A percentile compares a stretch with the other conserved stretches of the same genome.
phyloP scores from a whole-genome alignment of 1,284 basidiomycete species.

The Athelia sp. region DNA sequence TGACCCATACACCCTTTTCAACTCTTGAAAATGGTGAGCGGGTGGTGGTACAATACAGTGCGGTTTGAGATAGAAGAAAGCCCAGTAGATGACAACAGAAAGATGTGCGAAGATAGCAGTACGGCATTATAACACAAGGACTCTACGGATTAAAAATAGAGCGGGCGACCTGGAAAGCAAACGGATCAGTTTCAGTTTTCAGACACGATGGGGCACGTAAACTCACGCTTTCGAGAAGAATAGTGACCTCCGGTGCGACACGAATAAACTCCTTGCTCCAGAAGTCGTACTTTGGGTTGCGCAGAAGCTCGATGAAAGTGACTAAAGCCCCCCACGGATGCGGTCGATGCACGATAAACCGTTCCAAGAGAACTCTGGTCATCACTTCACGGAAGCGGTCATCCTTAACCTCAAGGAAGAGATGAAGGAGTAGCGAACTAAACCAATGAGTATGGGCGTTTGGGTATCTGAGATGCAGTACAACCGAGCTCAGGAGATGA shows the following conservation, averaged over 20 bases:
- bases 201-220: conserved; percentile 3
- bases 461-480: conserved; percentile 92
- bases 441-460: conserved; percentile 98
- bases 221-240: conserved; percentile 77
- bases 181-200: conserved; percentile 2
- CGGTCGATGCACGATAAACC: conserved; percentile 90
- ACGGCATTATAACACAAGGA: conserved; percentile 19
- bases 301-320: conserved; percentile 89
- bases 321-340: conserved; percentile 97
- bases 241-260: conserved; percentile 75
- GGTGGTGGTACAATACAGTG: conserved; percentile 78
- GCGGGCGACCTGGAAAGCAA: conserved; percentile 51
- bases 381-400: conserved; percentile 87
- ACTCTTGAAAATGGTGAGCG: conserved; percentile 44
- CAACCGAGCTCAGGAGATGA: conserved; percentile 85
- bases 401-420: conserved; percentile 75
- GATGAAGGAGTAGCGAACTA: conserved; percentile 80
- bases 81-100: conserved; percentile 38
- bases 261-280: conserved; percentile 82
- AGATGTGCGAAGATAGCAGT: conserved; percentile 64
- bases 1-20: conserved; percentile 44
- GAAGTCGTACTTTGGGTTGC: conserved; percentile 82
- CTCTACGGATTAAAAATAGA: conserved; percentile 73
- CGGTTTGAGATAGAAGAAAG: conserved; percentile 35
- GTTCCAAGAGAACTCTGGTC: conserved; percentile 87